A percentile compares a stretch with the other conserved stretches of the same genome.
phyloP scores from a whole-genome alignment of 345 rosid genomes.

The Eucalyptus lansdowneana region DNA sequence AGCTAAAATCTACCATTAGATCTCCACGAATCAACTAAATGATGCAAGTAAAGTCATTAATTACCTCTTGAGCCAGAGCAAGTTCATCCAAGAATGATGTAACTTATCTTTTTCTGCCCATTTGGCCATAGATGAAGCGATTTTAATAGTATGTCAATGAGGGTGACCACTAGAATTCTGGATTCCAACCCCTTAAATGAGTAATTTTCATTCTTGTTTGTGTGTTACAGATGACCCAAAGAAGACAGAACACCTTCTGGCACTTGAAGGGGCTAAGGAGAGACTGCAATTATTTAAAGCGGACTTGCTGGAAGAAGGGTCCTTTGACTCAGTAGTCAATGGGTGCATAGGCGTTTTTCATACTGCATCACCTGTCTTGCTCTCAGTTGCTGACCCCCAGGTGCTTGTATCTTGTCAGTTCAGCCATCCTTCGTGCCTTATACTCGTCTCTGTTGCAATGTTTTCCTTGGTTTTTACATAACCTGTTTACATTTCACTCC shows the following conservation, averaged over 20 bases:
- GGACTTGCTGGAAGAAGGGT: slow-evolving; percentile 15
- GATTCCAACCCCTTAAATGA: not conserved
- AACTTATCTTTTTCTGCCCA: not conserved
- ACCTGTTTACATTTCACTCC: not conserved
- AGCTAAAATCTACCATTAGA: not conserved
- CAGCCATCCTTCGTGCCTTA: not conserved
- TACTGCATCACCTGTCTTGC: slow-evolving; percentile 34
- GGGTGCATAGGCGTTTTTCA: slow-evolving; percentile 18
- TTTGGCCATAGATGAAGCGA: not conserved
- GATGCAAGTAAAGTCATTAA: not conserved
- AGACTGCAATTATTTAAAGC: slow-evolving; percentile 18
- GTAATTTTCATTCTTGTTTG: not conserved
- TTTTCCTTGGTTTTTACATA: not conserved
- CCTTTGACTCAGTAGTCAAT: slow-evolving; percentile 11
- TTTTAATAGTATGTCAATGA: not conserved
- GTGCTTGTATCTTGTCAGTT: not conserved
- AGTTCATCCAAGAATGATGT: not conserved
- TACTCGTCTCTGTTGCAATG: not conserved
- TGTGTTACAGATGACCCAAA: slow-evolving; percentile 9
- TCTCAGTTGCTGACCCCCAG: slow-evolving; percentile 20
- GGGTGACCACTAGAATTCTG: not conserved
- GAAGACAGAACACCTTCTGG: slow-evolving; percentile 9
- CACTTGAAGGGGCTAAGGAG: slow-evolving; percentile 23
- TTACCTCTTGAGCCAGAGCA: not conserved
- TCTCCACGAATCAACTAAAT: not conserved